Conservation (phyloP, 2,329 filamentous ascomycete species). For the Colletotrichum eremochloae region DNA sequence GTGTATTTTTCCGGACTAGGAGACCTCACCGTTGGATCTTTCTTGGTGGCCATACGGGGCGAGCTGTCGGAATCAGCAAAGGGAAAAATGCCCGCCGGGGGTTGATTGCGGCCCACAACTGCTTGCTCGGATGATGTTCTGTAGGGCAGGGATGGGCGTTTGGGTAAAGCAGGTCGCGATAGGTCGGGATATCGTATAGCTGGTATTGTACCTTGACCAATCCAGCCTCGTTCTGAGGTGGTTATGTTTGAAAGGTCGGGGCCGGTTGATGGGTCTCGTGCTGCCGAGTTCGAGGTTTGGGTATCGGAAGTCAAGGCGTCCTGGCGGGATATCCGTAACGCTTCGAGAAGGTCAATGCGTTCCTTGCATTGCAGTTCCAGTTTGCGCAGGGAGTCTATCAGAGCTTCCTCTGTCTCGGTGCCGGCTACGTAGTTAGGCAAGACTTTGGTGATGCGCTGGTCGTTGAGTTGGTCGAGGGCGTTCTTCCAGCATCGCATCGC, state of each 20-base stretch:
- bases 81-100: slow-evolving; percentile 42
- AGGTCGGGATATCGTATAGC: slow-evolving; percentile 84
- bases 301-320: slow-evolving; percentile 50
- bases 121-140: slow-evolving; percentile 66
- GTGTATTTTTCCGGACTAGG: slow-evolving; percentile 72
- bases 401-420: slow-evolving; percentile 85
- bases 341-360: slow-evolving; percentile 87
- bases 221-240: slow-evolving; percentile 66
- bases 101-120: slow-evolving; percentile 52
- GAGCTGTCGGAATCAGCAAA: slow-evolving; percentile 47
- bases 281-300: slow-evolving; percentile 25
- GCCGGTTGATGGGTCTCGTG: background rate
- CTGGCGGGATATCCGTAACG: slow-evolving; percentile 76
- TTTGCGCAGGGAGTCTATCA: slow-evolving; percentile 84
- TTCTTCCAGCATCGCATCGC: slow-evolving; percentile 91
- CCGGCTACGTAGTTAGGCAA: slow-evolving; percentile 77
- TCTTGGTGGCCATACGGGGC: slow-evolving; percentile 50
- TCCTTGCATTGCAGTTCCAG: slow-evolving; percentile 95
- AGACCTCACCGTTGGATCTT: slow-evolving; percentile 60
- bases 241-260: slow-evolving; percentile 1
- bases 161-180: slow-evolving; percentile 74
- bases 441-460: slow-evolving; percentile 83
- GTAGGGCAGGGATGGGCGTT: slow-evolving; percentile 68
- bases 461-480: slow-evolving; percentile 89
- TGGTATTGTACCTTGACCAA: slow-evolving; percentile 86